Base-by-base conservation (phyloP, 441 rosid genomes). In the Theobroma grandiflorum region DNA sequence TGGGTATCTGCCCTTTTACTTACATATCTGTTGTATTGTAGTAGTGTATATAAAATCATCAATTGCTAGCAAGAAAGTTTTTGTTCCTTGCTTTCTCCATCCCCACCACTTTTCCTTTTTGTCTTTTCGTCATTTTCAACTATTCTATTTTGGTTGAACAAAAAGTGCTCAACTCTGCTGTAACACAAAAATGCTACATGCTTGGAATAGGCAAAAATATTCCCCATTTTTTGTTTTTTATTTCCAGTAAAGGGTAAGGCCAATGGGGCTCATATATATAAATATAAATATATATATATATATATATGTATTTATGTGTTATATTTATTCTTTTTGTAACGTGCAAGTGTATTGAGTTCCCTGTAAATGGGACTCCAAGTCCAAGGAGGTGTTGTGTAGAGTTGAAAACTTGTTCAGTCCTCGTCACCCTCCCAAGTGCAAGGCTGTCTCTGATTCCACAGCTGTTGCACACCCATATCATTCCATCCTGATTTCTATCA, bases 31-130 rank as follows among this genome's bases (percentile, higher is more conserved):
- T 71, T 85, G 88, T 86, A 87, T 84, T 86, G 88, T 86, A 84
- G 88, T 86, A 84, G 86, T 90, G 91, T 90, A 90, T 87, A 91
- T 88, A 90, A 85, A 81, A 79, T 85, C 87, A 73, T 78, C 86
- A 74, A 73, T 80, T 71, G 52, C 74, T 50, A 43, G 80, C 74
- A 71, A 78, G 64, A 83, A 78, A 77, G 71, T 55, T 76, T 85
- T 80, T 80, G 79, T 82, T 76, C 82, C 65, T 68, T 75, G 55
- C 79, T 77, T 77, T 68, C 9, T 18, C 55, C 35, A 9, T 15
- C 35, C 47, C 12, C 33, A 45, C 15, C 26, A 45, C 42, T 1
- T 57, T 3, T 63, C 40, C 15, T 66, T 78, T 4, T 0, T 26
- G 15, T 47, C 31, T 9, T 61, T 61, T 33, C 0, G 31, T 61